Percentiles rank a stretch among this genome's conserved stretches.
Conservation (phyloP, 148 eudicot genomes). For the Rhododendron griersonianum region DNA sequence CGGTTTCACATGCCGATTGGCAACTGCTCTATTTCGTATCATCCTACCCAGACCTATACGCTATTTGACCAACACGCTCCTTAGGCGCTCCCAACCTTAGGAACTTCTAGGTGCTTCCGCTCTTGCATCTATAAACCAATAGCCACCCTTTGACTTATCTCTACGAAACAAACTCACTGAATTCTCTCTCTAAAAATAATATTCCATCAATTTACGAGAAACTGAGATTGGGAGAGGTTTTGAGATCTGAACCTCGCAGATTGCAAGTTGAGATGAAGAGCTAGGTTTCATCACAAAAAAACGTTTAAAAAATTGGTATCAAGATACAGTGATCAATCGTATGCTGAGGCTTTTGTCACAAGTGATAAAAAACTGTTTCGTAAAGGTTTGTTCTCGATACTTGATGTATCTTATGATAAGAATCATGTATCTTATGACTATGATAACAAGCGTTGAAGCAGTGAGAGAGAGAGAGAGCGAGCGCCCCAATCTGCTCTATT, state of each 20-base stretch:
- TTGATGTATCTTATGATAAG: background rate
- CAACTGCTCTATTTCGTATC: too few relatives aligned
- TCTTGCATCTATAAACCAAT: background rate
- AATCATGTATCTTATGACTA: background rate
- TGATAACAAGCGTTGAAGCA: background rate
- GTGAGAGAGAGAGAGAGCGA: background rate
- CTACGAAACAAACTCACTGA: background rate
- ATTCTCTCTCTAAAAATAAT: too few relatives aligned
- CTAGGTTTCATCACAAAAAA: background rate
- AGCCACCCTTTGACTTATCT: background rate
- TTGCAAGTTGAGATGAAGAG: too few relatives aligned
- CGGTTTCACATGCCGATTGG: too few relatives aligned
- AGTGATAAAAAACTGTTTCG: background rate
- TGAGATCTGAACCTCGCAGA: too few relatives aligned
- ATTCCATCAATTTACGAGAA: background rate
- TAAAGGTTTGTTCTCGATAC: background rate
- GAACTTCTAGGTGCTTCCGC: too few relatives aligned
- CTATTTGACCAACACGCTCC: too few relatives aligned
- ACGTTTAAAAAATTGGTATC: background rate
- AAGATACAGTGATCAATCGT: background rate
- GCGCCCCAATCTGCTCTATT: background rate
- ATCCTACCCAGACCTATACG: too few relatives aligned
- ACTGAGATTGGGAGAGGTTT: background rate
- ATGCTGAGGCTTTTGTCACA: background rate
- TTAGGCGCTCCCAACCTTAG: too few relatives aligned